Percentiles rank a stretch among this genome's conserved stretches.
These are phyloP conservation scores for Xenosphaeropsis pyriputrescens DNA, from an alignment of 2,329 filamentous ascomycete species.

Conservation along the genomic window DNA sequence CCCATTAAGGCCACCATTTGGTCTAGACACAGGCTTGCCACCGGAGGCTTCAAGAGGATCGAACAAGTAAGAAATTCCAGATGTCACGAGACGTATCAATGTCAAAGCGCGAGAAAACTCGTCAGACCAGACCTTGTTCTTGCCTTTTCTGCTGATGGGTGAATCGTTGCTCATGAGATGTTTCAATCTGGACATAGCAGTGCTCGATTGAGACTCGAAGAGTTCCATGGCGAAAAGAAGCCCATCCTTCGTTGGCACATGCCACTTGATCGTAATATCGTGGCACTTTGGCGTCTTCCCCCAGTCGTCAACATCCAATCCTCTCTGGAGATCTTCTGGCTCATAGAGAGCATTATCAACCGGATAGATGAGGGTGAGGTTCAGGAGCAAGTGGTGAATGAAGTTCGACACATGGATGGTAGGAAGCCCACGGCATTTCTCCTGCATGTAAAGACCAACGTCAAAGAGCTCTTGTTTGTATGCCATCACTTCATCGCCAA, in stretches of 20 bases:
- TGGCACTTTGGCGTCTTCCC: conserved; percentile 60
- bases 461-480: conserved; percentile 83
- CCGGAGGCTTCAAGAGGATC: conserved; percentile 60
- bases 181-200: conserved; percentile 59
- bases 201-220: conserved; percentile 70
- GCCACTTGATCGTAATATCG: conserved; percentile 79
- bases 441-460: conserved; percentile 91
- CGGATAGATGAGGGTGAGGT: conserved; percentile 87
- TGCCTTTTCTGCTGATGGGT: conserved; percentile 77
- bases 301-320: conserved; percentile 71
- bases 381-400: conserved; percentile 89
- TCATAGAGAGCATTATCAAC: conserved; percentile 83
- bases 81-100: conserved; percentile 75
- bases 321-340: conserved; percentile 53
- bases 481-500: conserved; percentile 76
- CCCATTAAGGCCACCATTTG: conserved; percentile 27
- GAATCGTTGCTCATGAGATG: conserved; percentile 71
- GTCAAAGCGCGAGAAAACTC: conserved; percentile 85
- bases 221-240: conserved; percentile 80
- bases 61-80: conserved; percentile 80
- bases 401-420: conserved; percentile 96
- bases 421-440: conserved; percentile 83
- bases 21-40: conserved; percentile 18
- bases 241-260: conserved; percentile 67
- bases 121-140: conserved; percentile 98